Evolutionary conservation across 768 basidiomycete species (phyloP).

Genomic region (Inosperma sp.): DNA sequence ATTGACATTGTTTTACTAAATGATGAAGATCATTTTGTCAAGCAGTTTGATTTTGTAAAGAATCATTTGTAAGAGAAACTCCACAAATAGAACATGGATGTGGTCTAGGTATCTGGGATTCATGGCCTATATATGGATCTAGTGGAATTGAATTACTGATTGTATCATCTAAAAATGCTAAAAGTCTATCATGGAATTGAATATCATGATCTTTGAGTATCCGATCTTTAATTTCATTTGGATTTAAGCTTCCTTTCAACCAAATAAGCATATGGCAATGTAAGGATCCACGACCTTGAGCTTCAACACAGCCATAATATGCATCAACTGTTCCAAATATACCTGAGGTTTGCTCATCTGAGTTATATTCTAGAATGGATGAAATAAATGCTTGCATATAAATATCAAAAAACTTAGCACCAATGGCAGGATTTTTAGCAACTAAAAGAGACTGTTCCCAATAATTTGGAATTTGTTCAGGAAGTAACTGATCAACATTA

Average conservation of each 20-base stretch:
- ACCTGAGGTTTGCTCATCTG: constrained; percentile 5
- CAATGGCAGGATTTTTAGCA: constrained; percentile 37
- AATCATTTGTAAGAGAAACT: neutral
- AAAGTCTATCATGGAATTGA: constrained; percentile 6
- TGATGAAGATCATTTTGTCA: constrained; percentile 11
- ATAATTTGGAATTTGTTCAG: constrained; percentile 25
- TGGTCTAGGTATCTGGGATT: neutral
- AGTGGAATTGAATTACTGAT: constrained; percentile 10
- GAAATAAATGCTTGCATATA: constrained; percentile 35
- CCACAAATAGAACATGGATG: constrained; percentile 17
- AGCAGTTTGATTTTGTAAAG: neutral
- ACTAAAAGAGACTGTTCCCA: constrained; percentile 31
- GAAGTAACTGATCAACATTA: constrained; percentile 29
- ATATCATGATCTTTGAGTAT: constrained; percentile 1
- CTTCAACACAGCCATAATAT: constrained; percentile 40
- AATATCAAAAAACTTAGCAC: constrained; percentile 40
- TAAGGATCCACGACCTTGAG: constrained; percentile 35
- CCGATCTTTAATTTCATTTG: constrained; percentile 22
- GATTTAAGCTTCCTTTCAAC: constrained; percentile 32
- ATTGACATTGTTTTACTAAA: constrained; percentile 26
- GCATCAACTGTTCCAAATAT: constrained; percentile 32
- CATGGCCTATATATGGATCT: neutral
- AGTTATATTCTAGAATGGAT: constrained; percentile 24
- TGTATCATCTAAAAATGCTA: constrained; percentile 13
- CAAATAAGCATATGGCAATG: constrained; percentile 42